These are phyloP conservation scores for Ganoderma meredithae DNA, from an alignment of 1,284 basidiomycete species.

Conservation along the genomic window DNA sequence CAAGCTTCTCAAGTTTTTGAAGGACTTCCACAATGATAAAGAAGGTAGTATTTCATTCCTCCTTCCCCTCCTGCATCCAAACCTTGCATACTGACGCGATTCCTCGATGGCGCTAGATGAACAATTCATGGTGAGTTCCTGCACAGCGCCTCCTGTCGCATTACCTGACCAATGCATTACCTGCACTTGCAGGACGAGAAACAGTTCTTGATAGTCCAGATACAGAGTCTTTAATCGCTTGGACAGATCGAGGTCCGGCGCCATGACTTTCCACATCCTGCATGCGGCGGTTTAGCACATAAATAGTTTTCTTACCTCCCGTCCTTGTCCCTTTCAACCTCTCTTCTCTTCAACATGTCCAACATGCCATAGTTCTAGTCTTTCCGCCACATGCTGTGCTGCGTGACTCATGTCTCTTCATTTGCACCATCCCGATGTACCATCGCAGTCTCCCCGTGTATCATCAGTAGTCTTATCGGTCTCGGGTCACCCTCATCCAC, in stretches of 20 bases:
- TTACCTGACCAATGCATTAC: constrained; percentile 10
- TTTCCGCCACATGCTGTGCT: constrained; percentile 20
- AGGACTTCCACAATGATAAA: constrained; percentile 97
- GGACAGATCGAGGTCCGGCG: constrained; percentile 8
- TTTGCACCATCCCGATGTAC: constrained; percentile 24
- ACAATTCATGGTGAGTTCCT: constrained; percentile 80
- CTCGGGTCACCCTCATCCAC: constrained; percentile 13
- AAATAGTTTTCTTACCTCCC: constrained; percentile 12
- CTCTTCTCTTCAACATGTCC: not conserved
- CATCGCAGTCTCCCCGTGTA: constrained; percentile 28
- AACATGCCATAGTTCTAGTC: constrained; percentile 6
- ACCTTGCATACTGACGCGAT: constrained; percentile 11
- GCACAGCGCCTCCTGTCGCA: not conserved
- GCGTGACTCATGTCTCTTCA: constrained; percentile 15
- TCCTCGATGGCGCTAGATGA: constrained; percentile 66
- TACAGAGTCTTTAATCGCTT: constrained; percentile 69
- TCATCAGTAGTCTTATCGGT: constrained; percentile 29
- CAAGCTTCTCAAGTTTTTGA: constrained; percentile 89
- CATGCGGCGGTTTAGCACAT: constrained; percentile 21
- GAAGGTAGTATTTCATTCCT: constrained; percentile 66
- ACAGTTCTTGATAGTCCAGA: constrained; percentile 94
- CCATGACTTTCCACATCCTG: constrained; percentile 3
- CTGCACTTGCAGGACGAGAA: constrained; percentile 81
- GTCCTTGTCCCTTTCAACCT: constrained; percentile 7
- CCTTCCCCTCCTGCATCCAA: constrained; percentile 2